A percentile compares a stretch with the other conserved stretches of the same genome.
phyloP scores from a whole-genome alignment of 192 early-diverging fungal species.

The Physocladia obscura region DNA sequence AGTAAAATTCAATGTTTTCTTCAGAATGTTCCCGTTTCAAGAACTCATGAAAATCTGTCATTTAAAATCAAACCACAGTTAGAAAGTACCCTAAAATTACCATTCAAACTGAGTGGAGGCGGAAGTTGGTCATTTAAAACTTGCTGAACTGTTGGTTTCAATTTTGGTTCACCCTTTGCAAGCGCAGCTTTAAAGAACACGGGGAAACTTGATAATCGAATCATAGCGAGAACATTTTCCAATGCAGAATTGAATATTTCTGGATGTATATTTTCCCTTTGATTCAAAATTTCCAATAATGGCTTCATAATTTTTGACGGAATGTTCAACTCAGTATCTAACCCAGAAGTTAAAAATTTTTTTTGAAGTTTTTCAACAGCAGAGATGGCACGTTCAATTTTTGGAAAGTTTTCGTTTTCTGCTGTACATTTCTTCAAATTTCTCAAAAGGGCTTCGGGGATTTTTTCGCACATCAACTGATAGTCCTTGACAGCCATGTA shows the following conservation, averaged over 20 bases:
- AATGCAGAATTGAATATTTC: conserved; percentile 34
- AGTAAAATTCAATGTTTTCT: conserved; percentile 23
- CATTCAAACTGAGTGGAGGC: conserved; percentile 2
- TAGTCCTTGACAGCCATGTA: conserved; percentile 9
- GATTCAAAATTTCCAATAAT: conserved; percentile 7
- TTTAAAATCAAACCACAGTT: not conserved
- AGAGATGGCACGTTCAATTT: not conserved
- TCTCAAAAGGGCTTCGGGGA: not conserved
- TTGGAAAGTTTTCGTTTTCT: not conserved
- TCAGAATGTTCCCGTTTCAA: conserved; percentile 10
- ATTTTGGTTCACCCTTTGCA: not conserved
- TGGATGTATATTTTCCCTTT: conserved; percentile 24
- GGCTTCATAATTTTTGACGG: conserved; percentile 25
- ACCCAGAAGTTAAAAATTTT: conserved; percentile 16
- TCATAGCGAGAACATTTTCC: conserved; percentile 30
- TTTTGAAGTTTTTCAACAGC: conserved; percentile 11
- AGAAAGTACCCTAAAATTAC: not conserved
- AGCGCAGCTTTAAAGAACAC: conserved; percentile 31
- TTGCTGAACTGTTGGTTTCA: conserved; percentile 1
- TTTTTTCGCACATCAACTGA: conserved; percentile 1
- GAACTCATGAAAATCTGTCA: conserved; percentile 18
- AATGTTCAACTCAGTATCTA: conserved; percentile 33
- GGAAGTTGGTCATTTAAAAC: not conserved
- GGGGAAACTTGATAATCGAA: conserved; percentile 35
- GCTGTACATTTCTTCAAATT: not conserved